Evolutionary conservation across 352 stramenopile genomes (phyloP), one percentile per base, ranked within the genome.

Genomic region (Blastocystis sp.): DNA sequence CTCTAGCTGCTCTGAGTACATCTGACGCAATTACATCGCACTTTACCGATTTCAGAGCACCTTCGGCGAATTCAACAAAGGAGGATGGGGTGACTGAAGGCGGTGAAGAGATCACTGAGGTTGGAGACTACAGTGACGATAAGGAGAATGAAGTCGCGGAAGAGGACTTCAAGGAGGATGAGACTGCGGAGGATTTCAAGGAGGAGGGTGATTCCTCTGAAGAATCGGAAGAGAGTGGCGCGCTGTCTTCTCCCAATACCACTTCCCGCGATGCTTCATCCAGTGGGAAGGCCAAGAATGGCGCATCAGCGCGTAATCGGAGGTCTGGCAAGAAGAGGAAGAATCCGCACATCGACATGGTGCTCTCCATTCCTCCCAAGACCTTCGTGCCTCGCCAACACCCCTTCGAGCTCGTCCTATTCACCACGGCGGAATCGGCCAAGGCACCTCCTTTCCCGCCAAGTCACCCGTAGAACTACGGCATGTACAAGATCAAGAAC

Each of bases 401-500:
- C 0, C n/a, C 31, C 13, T 85, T 69, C 37, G 74, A 85, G 3
- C 74, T 85, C 2, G 74, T 85, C 51, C 29, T 85, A 2, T 85
- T 85, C 33, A 85, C 74, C 3, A 85, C 74, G 16, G 60, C 74
- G 29, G 74, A 85, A 9, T 35, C 63, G 21, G 35, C 26, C 51
- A 51, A 69, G 3, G 35, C 33, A 69, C 13, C 19, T 29, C n/a
- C 21, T 6, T 31, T n/a, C 51, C 35, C 9, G 10, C 16, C 35
- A 50, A 24, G 4, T 80, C 2, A 70, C 2, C 41, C 41, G 16
- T 9, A 85, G 33, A 63, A 69, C 29, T 66, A 63, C 61, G 31
- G 55, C 19, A 19, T 69, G 10, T 77, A 55, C 66, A 77, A 77
- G 66, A 77, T 77, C 33, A 35, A 29, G 4, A 51, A 66, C 24